Evolutionary conservation across 129 eudicot species (phyloP).

Genomic region (Silybum marianum): DNA sequence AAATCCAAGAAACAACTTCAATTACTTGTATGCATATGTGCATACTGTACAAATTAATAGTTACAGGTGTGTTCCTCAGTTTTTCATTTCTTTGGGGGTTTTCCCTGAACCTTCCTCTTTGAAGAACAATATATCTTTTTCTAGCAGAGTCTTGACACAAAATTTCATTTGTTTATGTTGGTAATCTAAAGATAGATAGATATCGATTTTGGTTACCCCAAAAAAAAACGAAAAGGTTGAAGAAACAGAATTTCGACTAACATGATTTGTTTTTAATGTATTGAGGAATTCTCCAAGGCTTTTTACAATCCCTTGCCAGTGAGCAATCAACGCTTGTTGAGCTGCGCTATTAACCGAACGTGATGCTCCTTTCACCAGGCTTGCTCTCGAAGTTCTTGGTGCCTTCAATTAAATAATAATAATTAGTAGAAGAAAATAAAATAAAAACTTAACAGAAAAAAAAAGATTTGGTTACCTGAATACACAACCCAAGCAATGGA

Average conservation of each 20-base stretch:
- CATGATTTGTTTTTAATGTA: conserved; percentile 84
- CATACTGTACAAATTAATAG: no score
- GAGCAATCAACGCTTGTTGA: conserved; percentile 95
- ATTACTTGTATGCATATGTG: no score
- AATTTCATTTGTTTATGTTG: neutral
- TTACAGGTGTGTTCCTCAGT: no score
- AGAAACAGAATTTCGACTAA: conserved; percentile 42
- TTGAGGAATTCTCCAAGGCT: conserved; percentile 76
- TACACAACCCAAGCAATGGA: conserved; percentile 36
- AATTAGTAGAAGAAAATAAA: conserved; percentile 4
- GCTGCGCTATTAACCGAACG: conserved; percentile 81
- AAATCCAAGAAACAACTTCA: no score
- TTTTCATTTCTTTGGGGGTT: no score
- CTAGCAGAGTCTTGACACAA: neutral
- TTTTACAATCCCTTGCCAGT: conserved; percentile 98
- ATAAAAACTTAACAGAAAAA: neutral
- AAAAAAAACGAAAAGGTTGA: neutral
- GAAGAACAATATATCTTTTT: neutral
- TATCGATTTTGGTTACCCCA: neutral
- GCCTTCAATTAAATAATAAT: conserved; percentile 54
- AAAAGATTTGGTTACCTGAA: conserved; percentile 60
- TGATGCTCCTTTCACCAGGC: conserved; percentile 95
- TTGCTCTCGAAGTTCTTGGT: conserved; percentile 98
- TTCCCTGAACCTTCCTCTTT: neutral
- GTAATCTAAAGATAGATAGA: neutral